Conservation (phyloP, 139 green algal genomes). For the Zygnema circumcarinatum region DNA sequence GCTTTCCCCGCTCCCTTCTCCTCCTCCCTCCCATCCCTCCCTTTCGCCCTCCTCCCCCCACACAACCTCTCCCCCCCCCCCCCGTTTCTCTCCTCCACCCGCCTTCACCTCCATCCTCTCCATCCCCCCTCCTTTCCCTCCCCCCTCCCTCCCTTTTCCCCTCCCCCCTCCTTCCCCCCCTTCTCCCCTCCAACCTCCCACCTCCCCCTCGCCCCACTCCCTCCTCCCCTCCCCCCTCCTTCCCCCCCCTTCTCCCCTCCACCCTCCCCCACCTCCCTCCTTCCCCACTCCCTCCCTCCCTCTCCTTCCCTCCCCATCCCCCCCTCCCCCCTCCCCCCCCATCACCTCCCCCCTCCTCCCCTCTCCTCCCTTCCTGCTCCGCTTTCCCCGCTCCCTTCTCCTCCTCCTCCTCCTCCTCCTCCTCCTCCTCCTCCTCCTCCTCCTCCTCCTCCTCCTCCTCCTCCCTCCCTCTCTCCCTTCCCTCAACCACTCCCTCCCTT, state of each 20-base stretch:
- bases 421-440: neutral
- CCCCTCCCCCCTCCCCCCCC: neutral
- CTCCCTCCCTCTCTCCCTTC: slow-evolving; percentile 23
- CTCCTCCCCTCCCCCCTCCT: neutral
- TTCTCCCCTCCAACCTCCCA: neutral
- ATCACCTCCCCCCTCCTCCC: neutral
- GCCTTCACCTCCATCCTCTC: neutral
- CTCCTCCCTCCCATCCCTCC: neutral
- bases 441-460: neutral
- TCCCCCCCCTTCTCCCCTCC: neutral
- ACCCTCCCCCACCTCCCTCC: neutral
- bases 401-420: neutral
- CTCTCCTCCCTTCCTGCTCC: neutral
- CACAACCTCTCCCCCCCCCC: neutral
- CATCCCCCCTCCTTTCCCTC: neutral
- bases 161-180: neutral
- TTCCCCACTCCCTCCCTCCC: neutral
- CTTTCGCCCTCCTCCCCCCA: neutral
- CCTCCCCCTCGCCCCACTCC: neutral
- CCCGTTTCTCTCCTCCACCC: neutral
- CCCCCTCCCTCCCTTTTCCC: neutral
- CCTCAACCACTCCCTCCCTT: neutral
- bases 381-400: neutral
- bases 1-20: neutral
- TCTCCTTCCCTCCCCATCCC: neutral